These are phyloP conservation scores for Floccularia luteovirens DNA, from an alignment of 768 basidiomycete genomes.

Conservation along the genomic window DNA sequence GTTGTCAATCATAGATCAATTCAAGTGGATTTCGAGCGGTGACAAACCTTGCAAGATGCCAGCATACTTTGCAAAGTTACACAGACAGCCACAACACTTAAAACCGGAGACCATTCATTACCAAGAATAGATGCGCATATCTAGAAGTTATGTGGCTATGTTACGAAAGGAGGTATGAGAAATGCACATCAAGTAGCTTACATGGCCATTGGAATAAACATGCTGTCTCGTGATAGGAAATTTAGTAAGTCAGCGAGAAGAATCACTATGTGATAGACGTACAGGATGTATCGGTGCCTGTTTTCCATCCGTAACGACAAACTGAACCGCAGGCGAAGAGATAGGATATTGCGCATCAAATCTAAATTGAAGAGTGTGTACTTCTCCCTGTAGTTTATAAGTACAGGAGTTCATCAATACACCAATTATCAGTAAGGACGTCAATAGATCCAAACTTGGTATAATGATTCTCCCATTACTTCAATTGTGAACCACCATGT, in stretches of 20 bases:
- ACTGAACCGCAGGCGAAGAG: slow-evolving; percentile 81
- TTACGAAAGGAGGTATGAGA: slow-evolving; percentile 5
- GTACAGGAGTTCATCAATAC: no score
- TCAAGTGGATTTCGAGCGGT: background rate
- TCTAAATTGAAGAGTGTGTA: slow-evolving; percentile 71
- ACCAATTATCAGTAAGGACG: no score
- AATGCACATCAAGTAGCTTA: slow-evolving; percentile 23
- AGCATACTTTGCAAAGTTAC: slow-evolving; percentile 90
- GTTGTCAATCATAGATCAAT: background rate
- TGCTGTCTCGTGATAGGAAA: slow-evolving; percentile 37
- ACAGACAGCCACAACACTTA: slow-evolving; percentile 76
- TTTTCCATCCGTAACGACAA: slow-evolving; percentile 57
- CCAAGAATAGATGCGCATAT: slow-evolving; percentile 90
- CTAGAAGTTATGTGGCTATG: slow-evolving; percentile 23
- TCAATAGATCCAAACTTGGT: slow-evolving; percentile 59
- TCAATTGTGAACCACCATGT: slow-evolving; percentile 77
- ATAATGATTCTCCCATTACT: slow-evolving; percentile 78
- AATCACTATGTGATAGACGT: slow-evolving; percentile 18
- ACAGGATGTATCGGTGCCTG: slow-evolving; percentile 79
- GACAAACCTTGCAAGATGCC: slow-evolving; percentile 75
- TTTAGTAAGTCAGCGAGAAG: slow-evolving; percentile 6
- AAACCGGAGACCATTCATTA: slow-evolving; percentile 85
- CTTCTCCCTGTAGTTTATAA: slow-evolving; percentile 74
- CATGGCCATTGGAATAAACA: slow-evolving; percentile 84
- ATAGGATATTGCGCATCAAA: slow-evolving; percentile 84